These are phyloP conservation scores for Closterium sp. DNA, from an alignment of 139 green algal species.

Conservation along the genomic window DNA sequence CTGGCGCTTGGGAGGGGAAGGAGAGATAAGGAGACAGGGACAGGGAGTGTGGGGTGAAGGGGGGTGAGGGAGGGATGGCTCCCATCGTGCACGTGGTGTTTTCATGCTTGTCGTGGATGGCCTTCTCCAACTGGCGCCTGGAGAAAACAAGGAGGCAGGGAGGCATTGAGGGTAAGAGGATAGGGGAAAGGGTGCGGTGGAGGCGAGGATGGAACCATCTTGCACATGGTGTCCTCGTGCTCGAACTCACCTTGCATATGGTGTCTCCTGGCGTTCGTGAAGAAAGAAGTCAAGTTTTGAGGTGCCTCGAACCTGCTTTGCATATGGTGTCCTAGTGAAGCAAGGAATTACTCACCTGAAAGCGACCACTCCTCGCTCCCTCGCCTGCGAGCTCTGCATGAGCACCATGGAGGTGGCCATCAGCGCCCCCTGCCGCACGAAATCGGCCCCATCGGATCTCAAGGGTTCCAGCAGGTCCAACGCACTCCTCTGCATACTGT, in stretches of 20 bases:
- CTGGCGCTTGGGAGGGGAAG: too few relatives aligned
- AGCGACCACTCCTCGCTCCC: slow-evolving; percentile 28
- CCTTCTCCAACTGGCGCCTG: slow-evolving; percentile 74
- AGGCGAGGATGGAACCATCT: slow-evolving; percentile 95
- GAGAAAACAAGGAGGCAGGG: neutral
- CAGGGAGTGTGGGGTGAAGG: neutral
- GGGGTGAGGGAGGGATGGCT: slow-evolving; percentile 72
- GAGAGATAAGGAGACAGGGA: too few relatives aligned
- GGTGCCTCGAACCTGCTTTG: slow-evolving; percentile 93
- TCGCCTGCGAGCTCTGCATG: slow-evolving; percentile 66
- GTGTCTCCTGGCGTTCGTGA: too few relatives aligned
- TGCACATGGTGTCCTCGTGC: slow-evolving; percentile 88
- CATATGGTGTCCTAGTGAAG: slow-evolving; percentile 90
- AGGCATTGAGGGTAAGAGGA: neutral
- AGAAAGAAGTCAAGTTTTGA: too few relatives aligned
- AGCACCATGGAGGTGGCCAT: slow-evolving; percentile 90
- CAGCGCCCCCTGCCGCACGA: slow-evolving; percentile 77
- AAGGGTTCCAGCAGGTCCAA: too few relatives aligned
- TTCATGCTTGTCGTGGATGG: slow-evolving; percentile 88
- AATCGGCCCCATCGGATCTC: too few relatives aligned
- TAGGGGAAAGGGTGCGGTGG: neutral
- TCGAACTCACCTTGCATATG: slow-evolving; percentile 90
- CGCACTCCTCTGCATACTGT: too few relatives aligned
- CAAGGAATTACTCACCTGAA: slow-evolving; percentile 66
- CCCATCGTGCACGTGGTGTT: slow-evolving; percentile 93